Percentiles rank a stretch among this genome's conserved stretches.
Conservation (phyloP, 2,329 filamentous ascomycete species). For the Penicillium sp. region DNA sequence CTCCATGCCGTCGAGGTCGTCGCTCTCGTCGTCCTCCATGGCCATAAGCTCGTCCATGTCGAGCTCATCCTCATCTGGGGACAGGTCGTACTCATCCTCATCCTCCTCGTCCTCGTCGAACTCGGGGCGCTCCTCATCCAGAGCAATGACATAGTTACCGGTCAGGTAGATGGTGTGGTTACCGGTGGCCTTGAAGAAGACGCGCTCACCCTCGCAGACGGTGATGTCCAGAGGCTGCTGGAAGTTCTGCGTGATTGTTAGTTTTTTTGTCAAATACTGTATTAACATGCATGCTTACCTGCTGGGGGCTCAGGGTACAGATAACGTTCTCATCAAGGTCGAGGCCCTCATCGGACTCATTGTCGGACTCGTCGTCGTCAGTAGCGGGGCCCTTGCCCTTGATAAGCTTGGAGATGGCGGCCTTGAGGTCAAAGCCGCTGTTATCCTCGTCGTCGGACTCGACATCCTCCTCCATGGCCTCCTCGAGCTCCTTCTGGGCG, state of each 20-base stretch:
- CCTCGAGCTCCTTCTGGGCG: slow-evolving; percentile 70
- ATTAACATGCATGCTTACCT: slow-evolving; percentile 54
- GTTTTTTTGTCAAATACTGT: not conserved
- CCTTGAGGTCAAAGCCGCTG: slow-evolving; percentile 51
- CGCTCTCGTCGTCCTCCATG: slow-evolving; percentile 57
- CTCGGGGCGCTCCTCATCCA: slow-evolving; percentile 48
- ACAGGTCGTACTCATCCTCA: slow-evolving; percentile 71
- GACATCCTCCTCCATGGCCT: slow-evolving; percentile 55
- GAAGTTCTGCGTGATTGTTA: slow-evolving; percentile 60
- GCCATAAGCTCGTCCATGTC: slow-evolving; percentile 50
- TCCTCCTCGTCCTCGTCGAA: slow-evolving; percentile 55
- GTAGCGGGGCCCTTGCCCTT: slow-evolving; percentile 67
- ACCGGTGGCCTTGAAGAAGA: slow-evolving; percentile 87
- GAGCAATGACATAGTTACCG: slow-evolving; percentile 84
- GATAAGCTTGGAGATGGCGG: slow-evolving; percentile 52
- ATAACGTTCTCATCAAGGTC: slow-evolving; percentile 86
- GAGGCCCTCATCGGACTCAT: slow-evolving; percentile 53
- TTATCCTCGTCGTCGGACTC: slow-evolving; percentile 57
- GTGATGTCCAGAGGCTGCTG: slow-evolving; percentile 95
- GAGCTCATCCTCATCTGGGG: slow-evolving; percentile 73
- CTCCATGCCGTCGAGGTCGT: slow-evolving; percentile 71
- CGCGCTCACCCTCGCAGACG: slow-evolving; percentile 77
- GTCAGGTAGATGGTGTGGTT: slow-evolving; percentile 89
- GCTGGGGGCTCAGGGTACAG: slow-evolving; percentile 90
- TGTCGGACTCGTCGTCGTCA: slow-evolving; percentile 56